phyloP scores from a whole-genome alignment of 2,329 filamentous ascomycete species.

The Verticillium klebahnii region DNA sequence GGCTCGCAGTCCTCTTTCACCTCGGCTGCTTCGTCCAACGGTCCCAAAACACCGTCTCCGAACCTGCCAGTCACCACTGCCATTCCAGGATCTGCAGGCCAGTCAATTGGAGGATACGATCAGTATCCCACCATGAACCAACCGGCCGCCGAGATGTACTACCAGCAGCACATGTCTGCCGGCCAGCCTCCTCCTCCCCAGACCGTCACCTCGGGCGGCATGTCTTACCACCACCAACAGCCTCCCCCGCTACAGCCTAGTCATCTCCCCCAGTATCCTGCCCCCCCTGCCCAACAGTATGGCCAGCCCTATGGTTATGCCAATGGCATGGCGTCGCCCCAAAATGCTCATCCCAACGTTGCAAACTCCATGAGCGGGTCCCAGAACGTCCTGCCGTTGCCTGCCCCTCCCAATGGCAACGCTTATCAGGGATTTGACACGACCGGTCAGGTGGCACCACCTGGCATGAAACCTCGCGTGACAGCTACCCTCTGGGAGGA shows the following conservation, averaged over 20 bases:
- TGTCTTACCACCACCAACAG: conserved; percentile 73
- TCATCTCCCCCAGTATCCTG: conserved; percentile 59
- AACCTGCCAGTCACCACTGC: conserved; percentile 50
- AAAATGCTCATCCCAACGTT: conserved; percentile 61
- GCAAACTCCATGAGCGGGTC: conserved; percentile 62
- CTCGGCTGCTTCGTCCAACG: conserved; percentile 52
- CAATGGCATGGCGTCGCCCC: conserved; percentile 78
- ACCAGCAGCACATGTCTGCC: conserved; percentile 73
- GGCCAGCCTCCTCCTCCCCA: conserved; percentile 71
- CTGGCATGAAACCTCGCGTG: conserved; percentile 92
- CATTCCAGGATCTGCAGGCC: conserved; percentile 34
- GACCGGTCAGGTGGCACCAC: conserved; percentile 87
- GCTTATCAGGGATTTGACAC: conserved; percentile 66
- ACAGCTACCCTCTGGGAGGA: conserved; percentile 98
- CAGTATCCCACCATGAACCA: conserved; percentile 71
- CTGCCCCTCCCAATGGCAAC: conserved; percentile 48
- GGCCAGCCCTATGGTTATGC: conserved; percentile 63
- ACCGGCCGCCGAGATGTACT: conserved; percentile 78
- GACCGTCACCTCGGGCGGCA: conserved; percentile 67
- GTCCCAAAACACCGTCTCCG: conserved; percentile 74
- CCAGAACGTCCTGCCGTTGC: conserved; percentile 66
- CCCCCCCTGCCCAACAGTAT: conserved; percentile 52
- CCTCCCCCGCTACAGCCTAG: conserved; percentile 71
- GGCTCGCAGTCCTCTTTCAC: conserved; percentile 52
- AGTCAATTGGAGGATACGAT: conserved; percentile 33